A percentile compares a stretch with the other conserved stretches of the same genome.
phyloP scores from a whole-genome alignment of 495 filamentous ascomycete genomes.

The Mycothermus thermophilus region DNA sequence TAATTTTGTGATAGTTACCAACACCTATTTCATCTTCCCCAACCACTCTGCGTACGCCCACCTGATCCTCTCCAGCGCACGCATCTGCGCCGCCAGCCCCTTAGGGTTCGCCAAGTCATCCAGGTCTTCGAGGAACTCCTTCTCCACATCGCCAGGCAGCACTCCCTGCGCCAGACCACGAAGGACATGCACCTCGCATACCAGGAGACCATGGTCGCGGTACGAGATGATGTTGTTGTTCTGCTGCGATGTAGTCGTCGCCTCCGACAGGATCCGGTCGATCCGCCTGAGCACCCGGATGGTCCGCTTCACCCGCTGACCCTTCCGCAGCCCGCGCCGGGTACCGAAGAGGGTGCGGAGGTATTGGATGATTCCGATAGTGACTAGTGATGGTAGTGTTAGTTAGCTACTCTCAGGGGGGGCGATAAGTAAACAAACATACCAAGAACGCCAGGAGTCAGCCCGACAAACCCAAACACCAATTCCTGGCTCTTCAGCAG shows the following conservation, averaged over 20 bases:
- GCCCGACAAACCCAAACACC: constrained; percentile 87
- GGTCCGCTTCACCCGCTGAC: constrained; percentile 47
- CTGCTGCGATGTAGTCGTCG: constrained; percentile 46
- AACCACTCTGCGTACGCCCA: constrained; percentile 81
- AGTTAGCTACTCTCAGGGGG: too few relatives aligned
- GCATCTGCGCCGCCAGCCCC: constrained; percentile 58
- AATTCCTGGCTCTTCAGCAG: constrained; percentile 91
- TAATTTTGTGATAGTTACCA: too few relatives aligned
- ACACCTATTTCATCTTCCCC: constrained; percentile 12
- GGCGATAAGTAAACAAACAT: neutral
- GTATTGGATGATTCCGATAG: constrained; percentile 61
- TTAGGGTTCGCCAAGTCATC: constrained; percentile 68
- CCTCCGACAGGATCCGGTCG: constrained; percentile 62
- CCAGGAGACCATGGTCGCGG: constrained; percentile 77
- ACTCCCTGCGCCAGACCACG: constrained; percentile 47
- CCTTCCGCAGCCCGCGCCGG: constrained; percentile 47
- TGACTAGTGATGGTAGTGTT: too few relatives aligned
- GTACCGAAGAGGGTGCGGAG: constrained; percentile 50
- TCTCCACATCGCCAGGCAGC: constrained; percentile 55
- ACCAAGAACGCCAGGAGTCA: constrained; percentile 73
- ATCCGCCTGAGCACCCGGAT: constrained; percentile 68
- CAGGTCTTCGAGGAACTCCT: constrained; percentile 75
- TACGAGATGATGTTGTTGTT: constrained; percentile 58
- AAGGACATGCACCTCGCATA: constrained; percentile 76
- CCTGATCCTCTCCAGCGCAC: constrained; percentile 63